Percentiles rank a stretch among this genome's conserved stretches.
These are phyloP conservation scores for Haberlea rhodopensis DNA, from an alignment of 257 asterid species.

Conservation along the genomic window DNA sequence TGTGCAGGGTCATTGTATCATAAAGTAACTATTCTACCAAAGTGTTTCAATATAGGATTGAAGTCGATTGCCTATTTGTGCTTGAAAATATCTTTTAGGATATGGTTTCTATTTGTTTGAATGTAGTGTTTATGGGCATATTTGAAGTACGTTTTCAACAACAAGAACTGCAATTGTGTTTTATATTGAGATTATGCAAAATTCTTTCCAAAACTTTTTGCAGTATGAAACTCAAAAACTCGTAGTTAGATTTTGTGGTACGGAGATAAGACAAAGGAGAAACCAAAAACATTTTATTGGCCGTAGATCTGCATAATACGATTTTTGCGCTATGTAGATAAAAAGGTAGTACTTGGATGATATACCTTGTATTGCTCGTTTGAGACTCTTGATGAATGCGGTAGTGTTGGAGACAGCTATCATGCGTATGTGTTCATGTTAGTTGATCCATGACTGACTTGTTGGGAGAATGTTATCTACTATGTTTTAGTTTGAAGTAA, in stretches of 20 bases:
- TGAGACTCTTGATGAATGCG: not conserved
- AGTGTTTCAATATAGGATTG: too few species aligned
- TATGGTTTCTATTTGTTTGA: not conserved
- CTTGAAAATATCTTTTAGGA: not conserved
- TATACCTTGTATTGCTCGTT: too few species aligned
- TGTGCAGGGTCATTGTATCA: not conserved
- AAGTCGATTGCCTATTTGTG: too few species aligned
- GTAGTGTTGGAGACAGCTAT: not conserved
- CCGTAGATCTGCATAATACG: not conserved
- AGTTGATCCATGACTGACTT: not conserved
- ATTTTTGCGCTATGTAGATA: not conserved
- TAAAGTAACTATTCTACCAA: not conserved
- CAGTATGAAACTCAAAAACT: not conserved
- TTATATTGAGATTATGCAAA: not conserved
- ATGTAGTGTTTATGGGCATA: not conserved
- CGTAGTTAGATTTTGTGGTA: not conserved
- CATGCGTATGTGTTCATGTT: not conserved
- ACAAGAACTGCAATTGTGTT: not conserved
- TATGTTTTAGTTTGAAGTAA: constrained; percentile 2
- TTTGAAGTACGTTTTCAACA: not conserved
- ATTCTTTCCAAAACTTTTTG: not conserved
- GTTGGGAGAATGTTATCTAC: not conserved
- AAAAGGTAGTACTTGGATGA: not conserved
- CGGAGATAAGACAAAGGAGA: not conserved
- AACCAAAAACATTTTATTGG: not conserved